phyloP scores from a whole-genome alignment of 768 basidiomycete species.

The Sporobolomyces roseus region DNA sequence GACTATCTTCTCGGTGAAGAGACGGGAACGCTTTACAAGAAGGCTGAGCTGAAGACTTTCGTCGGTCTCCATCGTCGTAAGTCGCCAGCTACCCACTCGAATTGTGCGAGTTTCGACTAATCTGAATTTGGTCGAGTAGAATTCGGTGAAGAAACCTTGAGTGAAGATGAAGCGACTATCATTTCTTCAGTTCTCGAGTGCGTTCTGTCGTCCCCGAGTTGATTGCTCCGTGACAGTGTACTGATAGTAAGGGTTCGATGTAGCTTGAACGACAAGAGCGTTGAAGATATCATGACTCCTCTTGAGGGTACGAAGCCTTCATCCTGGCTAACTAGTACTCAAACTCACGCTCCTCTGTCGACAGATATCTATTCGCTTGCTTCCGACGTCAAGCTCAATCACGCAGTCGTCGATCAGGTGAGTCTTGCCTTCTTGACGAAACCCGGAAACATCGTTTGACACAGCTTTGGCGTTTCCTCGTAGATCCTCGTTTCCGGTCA shows the following conservation, averaged over 20 bases:
- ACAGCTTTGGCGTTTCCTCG: not conserved
- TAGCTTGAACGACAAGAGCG: conserved; percentile 49
- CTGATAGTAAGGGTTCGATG: not conserved
- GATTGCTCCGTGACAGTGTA: not conserved
- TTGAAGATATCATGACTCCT: conserved; percentile 73
- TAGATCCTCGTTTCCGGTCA: conserved; percentile 61
- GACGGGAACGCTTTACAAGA: conserved; percentile 54
- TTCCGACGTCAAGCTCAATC: conserved; percentile 72
- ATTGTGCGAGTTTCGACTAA: too few relatives aligned
- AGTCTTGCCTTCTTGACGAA: not conserved
- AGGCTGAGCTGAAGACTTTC: conserved; percentile 52
- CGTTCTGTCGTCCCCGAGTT: not conserved
- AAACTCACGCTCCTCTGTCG: not conserved
- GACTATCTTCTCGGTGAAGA: conserved; percentile 73
- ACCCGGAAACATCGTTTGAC: not conserved
- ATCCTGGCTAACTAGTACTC: fast-evolving
- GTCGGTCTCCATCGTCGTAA: conserved; percentile 51
- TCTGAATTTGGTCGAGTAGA: too few relatives aligned
- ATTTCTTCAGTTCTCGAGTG: conserved; percentile 41
- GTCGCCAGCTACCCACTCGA: not conserved
- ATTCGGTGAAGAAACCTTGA: conserved; percentile 50
- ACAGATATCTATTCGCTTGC: conserved; percentile 73
- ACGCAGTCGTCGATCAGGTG: conserved; percentile 73
- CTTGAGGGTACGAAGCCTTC: conserved; percentile 55
- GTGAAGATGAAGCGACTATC: conserved; percentile 52